Percentiles rank a stretch among this genome's conserved stretches.
phyloP scores from a whole-genome alignment of 2,329 filamentous ascomycete species.

The Colletotrichum australisinense region DNA sequence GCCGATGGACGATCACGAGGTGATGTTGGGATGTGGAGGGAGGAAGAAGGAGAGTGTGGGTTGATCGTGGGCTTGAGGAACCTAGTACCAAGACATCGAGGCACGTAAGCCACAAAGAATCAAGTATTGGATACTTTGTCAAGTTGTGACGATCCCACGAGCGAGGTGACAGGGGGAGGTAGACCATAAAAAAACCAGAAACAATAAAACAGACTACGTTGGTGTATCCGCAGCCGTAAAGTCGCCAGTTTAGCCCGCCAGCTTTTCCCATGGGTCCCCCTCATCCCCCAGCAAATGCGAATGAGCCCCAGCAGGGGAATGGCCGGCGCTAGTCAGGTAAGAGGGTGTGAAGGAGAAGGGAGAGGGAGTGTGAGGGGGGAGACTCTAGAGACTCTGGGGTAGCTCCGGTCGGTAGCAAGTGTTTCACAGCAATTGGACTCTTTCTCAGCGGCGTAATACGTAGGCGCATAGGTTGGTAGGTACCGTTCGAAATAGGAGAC shows the following conservation, averaged over 20 bases:
- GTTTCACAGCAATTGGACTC: neutral
- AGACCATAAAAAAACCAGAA: neutral
- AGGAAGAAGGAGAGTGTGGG: neutral
- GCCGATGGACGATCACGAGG: constrained; percentile 29
- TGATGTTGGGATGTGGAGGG: neutral
- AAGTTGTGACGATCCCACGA: neutral
- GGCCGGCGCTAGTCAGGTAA: neutral
- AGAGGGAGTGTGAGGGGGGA: neutral
- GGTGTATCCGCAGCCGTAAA: neutral
- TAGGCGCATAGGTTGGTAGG: no score
- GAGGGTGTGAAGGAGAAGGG: constrained; percentile 7
- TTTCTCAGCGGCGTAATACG: neutral
- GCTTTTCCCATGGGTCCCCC: constrained; percentile 3
- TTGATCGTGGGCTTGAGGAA: neutral
- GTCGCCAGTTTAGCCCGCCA: neutral
- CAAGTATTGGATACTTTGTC: neutral
- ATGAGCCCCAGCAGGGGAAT: neutral
- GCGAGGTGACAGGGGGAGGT: neutral
- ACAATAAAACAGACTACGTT: neutral
- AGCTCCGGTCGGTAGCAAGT: neutral
- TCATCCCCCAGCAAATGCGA: constrained; percentile 3
- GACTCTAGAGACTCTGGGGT: constrained; percentile 4
- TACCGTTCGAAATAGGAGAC: neutral
- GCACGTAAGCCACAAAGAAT: neutral
- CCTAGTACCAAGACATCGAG: neutral